These are phyloP conservation scores for Kodamaea restingae DNA, from an alignment of 805 yeast genomes.

Conservation along the genomic window DNA sequence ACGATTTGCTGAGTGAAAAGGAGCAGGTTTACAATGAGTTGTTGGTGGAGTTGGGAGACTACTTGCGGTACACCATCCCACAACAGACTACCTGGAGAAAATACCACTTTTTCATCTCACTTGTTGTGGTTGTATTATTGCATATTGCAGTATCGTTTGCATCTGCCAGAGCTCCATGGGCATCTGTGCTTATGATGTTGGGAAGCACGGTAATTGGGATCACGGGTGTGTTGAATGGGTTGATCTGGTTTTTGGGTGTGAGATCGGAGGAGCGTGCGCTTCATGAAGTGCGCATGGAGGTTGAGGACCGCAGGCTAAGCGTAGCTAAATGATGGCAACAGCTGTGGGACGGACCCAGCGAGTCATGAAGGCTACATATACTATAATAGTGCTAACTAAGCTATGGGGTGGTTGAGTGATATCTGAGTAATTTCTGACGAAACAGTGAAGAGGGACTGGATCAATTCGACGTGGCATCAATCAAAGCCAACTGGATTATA, in stretches of 20 bases:
- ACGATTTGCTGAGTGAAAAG: constrained; percentile 7
- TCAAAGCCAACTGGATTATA: too few species aligned
- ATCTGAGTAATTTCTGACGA: too few species aligned
- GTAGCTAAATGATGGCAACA: too few species aligned
- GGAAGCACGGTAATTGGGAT: constrained; percentile 52
- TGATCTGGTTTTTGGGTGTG: constrained; percentile 77
- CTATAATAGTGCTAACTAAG: too few species aligned
- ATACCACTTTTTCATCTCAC: constrained; percentile 56
- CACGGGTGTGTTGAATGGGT: constrained; percentile 70
- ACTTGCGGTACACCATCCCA: constrained; percentile 45
- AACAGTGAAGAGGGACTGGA: too few species aligned
- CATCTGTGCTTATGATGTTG: constrained; percentile 54
- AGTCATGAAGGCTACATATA: too few species aligned
- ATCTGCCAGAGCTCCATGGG: constrained; percentile 52
- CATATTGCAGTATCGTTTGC: constrained; percentile 60
- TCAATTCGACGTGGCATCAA: too few species aligned
- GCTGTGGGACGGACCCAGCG: too few species aligned
- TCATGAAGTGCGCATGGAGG: constrained; percentile 69
- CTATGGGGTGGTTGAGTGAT: too few species aligned
- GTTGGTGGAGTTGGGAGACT: constrained; percentile 36
- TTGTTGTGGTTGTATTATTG: constrained; percentile 40
- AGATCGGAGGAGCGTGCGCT: constrained; percentile 76
- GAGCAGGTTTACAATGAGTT: constrained; percentile 36
- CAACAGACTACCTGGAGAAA: constrained; percentile 66
- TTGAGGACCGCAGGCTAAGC: constrained; percentile 28